These are phyloP conservation scores for Gleditsia sinensis DNA, from an alignment of 306 rosid genomes.

Conservation along the genomic window DNA sequence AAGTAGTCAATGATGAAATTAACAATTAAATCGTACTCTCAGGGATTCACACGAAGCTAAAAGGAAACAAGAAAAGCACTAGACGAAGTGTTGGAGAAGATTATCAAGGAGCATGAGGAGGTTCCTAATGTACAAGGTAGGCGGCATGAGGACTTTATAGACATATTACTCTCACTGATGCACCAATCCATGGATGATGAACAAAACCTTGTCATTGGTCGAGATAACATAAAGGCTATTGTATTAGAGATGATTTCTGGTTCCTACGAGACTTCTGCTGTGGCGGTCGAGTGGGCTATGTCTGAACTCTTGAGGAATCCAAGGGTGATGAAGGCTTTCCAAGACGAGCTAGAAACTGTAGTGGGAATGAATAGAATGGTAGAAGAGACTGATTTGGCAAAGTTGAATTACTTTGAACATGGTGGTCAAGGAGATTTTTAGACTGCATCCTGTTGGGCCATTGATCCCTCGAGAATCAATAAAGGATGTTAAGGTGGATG, in stretches of 20 bases:
- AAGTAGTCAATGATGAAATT: no score
- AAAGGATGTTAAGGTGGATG: constrained; percentile 15
- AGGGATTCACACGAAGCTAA: neutral
- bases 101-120: constrained; percentile 30
- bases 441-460: constrained; percentile 34
- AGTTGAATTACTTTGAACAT: constrained; percentile 39
- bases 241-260: constrained; percentile 35
- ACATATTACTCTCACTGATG: constrained; percentile 29
- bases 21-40: neutral
- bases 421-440: constrained; percentile 39
- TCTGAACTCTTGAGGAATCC: constrained; percentile 46
- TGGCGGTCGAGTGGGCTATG: constrained; percentile 29
- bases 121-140: neutral
- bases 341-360: constrained; percentile 32
- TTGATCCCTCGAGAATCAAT: constrained; percentile 23
- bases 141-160: constrained; percentile 28
- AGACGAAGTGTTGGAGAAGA: constrained; percentile 11
- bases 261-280: constrained; percentile 1
- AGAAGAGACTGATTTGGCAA: constrained; percentile 38
- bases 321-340: constrained; percentile 38
- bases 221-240: constrained; percentile 45
- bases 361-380: constrained; percentile 35
- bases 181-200: constrained; percentile 21
- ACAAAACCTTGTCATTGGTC: constrained; percentile 11
- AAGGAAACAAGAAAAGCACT: neutral